Evolutionary conservation across 2,329 filamentous ascomycete species (phyloP), one percentile per base, ranked within the genome.

Genomic region (Catunica adiposa): DNA sequence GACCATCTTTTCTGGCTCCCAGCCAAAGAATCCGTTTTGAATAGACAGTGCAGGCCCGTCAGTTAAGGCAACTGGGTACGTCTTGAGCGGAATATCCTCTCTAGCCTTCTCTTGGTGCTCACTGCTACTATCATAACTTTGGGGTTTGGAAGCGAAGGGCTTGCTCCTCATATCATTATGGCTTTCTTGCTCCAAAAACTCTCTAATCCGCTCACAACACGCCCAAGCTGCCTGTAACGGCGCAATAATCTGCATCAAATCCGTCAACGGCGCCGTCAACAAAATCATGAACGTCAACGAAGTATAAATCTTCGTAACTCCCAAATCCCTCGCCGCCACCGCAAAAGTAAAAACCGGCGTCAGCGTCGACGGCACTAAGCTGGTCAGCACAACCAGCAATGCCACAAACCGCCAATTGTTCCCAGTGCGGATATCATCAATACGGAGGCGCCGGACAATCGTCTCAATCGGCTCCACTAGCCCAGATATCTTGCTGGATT

Each of bases 361-460:
- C 0, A 71, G 44, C 2, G 44, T 25, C 0, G 61, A 47, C 0
- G 72, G 59, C 0, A 70, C 70, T 1, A 57, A 54, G 0, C 66
- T 62, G 1, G 71, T 60, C 0, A 72, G 62, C 0, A 64, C 55
- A 6, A 71, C 59, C 52, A 67, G 67, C 0, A 69, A 66, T 0
- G 70, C 14, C 0, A 66, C 63, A 0, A 64, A 67, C 2, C 67
- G 62, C 51, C 62, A 66, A 11, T 53, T 56, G 26, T 62, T 64
- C 0, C 64, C 67, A 1, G 61, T 56, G 1, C 53, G 57, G 31
- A 69, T 61, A 57, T 69, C 67, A 0, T 58, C 60, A 0, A 62
- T 59, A 0, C 67, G 65, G 8, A 66, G 60, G 1, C 48, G 56
- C 37, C 66, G 64, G 3, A 69, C 62, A 0, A 65, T 60, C 1